A percentile compares a stretch with the other conserved stretches of the same genome.
Evolutionary conservation across 2,329 filamentous ascomycete species (phyloP).

Genomic region (Colletotrichum horii): DNA sequence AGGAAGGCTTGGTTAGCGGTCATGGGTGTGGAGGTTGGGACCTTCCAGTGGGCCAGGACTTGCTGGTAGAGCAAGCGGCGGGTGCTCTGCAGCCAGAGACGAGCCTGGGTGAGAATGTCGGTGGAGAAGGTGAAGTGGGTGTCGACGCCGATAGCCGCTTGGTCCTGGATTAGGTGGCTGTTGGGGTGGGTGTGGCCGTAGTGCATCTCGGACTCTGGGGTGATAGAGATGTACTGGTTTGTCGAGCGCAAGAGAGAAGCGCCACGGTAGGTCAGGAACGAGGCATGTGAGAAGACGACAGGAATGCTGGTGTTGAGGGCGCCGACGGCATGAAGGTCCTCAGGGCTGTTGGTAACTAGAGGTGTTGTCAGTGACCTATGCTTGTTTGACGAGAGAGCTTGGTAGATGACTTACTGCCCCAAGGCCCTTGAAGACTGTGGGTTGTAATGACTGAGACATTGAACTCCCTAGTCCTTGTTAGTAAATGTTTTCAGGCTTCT

Average conservation of each 20-base stretch:
- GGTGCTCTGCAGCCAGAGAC: conserved; percentile 56
- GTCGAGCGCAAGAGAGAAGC: conserved; percentile 47
- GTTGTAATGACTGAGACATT: conserved; percentile 52
- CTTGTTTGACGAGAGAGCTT: neutral
- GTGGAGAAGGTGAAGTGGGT: conserved; percentile 58
- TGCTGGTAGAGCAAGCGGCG: conserved; percentile 43
- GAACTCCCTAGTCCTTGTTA: conserved; percentile 28
- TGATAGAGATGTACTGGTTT: conserved; percentile 61
- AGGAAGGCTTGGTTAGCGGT: conserved; percentile 59
- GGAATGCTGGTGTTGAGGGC: conserved; percentile 50
- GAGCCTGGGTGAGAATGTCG: conserved; percentile 57
- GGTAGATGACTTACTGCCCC: conserved; percentile 32
- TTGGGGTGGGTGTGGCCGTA: conserved; percentile 57
- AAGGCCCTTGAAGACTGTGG: conserved; percentile 45
- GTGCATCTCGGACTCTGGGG: conserved; percentile 64
- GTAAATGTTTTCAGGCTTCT: neutral
- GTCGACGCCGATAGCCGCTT: conserved; percentile 58
- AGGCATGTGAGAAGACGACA: conserved; percentile 57
- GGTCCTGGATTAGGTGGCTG: conserved; percentile 50
- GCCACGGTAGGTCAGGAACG: conserved; percentile 45
- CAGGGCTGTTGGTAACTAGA: conserved; percentile 40
- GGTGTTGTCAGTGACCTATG: neutral
- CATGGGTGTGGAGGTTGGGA: conserved; percentile 56
- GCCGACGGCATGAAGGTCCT: conserved; percentile 37
- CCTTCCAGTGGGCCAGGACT: conserved; percentile 41